phyloP scores from a whole-genome alignment of 129 eudicot species.

The Oenanthe sinensis region DNA sequence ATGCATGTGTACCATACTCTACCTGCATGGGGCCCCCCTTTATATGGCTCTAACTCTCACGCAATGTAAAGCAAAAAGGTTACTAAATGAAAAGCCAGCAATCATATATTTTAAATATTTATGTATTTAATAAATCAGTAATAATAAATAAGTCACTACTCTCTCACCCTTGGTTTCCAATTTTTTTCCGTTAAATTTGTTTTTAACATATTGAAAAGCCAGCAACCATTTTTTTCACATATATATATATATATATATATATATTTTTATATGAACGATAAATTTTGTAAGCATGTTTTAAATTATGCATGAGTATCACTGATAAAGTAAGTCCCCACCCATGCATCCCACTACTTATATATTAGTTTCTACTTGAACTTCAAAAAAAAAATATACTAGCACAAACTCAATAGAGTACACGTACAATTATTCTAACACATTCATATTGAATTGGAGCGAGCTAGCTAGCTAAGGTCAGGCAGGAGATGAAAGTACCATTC shows the following conservation, averaged over 20 bases:
- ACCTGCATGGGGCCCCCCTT: not conserved
- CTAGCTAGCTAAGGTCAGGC: slow-evolving; percentile 1
- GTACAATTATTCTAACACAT: not conserved
- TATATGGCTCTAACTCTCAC: slow-evolving; percentile 10
- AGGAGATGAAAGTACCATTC: slow-evolving; percentile 88
- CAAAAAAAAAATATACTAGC: not conserved
- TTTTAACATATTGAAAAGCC: too few relatives aligned
- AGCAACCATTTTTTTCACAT: too few relatives aligned
- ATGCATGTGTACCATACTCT: slow-evolving; percentile 13
- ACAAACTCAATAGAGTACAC: not conserved
- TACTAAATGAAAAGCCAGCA: slow-evolving; percentile 44
- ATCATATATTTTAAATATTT: slow-evolving; percentile 21
- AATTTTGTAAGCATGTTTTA: too few relatives aligned
- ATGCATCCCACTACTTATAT: slow-evolving; percentile 1
- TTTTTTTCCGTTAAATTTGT: too few relatives aligned
- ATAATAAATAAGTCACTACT: too few relatives aligned
- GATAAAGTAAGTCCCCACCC: not conserved
- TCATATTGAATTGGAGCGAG: not conserved
- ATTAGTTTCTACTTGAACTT: not conserved
- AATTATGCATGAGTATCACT: not conserved
- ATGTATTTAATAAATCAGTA: not conserved
- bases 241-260: too few relatives aligned
- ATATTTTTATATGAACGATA: too few relatives aligned
- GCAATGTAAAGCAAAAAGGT: slow-evolving; percentile 12
- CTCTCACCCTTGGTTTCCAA: too few relatives aligned